Evolutionary conservation across 805 yeast genomes (phyloP).

Genomic region (Starmerella geochares): DNA sequence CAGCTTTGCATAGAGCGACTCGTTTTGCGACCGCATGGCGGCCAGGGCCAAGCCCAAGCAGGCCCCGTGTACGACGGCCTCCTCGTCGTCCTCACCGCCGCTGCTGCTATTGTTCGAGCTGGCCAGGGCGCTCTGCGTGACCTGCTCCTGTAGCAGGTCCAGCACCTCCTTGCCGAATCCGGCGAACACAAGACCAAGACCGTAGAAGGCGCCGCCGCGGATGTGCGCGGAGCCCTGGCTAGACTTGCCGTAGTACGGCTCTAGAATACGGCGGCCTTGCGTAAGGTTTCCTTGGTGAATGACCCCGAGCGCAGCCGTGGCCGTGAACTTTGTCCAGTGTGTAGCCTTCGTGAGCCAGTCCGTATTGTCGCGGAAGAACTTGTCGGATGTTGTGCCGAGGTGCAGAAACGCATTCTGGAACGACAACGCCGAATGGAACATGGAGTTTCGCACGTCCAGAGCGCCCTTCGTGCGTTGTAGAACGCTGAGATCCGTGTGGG

Average conservation of each 20-base stretch:
- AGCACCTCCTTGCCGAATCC: conserved; percentile 84
- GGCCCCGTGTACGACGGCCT: conserved; percentile 88
- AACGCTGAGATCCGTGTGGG: conserved; percentile 74
- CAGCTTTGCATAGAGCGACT: conserved; percentile 65
- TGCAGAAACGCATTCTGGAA: conserved; percentile 91
- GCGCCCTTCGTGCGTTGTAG: conserved; percentile 69
- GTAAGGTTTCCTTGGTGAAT: conserved; percentile 90
- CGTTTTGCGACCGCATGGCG: conserved; percentile 82
- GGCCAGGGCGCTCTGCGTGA: conserved; percentile 34
- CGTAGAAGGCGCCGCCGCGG: conserved; percentile 91
- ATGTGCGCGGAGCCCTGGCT: conserved; percentile 66
- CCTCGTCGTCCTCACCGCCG: conserved; percentile 45
- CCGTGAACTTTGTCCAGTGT: conserved; percentile 95
- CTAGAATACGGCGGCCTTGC: conserved; percentile 75
- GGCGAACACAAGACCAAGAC: conserved; percentile 85
- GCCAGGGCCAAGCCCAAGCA: conserved; percentile 92
- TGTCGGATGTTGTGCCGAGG: conserved; percentile 91
- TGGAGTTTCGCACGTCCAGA: conserved; percentile 83
- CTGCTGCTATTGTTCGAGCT: conserved; percentile 31
- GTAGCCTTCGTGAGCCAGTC: conserved; percentile 98
- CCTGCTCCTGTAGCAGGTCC: conserved; percentile 61
- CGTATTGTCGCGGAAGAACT: conserved; percentile 77
- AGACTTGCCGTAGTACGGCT: conserved; percentile 81
- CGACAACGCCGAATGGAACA: conserved; percentile 92
- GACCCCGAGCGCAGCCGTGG: conserved; percentile 96